Conservation (phyloP, 306 rosid species). For the Quercus bicolor region DNA sequence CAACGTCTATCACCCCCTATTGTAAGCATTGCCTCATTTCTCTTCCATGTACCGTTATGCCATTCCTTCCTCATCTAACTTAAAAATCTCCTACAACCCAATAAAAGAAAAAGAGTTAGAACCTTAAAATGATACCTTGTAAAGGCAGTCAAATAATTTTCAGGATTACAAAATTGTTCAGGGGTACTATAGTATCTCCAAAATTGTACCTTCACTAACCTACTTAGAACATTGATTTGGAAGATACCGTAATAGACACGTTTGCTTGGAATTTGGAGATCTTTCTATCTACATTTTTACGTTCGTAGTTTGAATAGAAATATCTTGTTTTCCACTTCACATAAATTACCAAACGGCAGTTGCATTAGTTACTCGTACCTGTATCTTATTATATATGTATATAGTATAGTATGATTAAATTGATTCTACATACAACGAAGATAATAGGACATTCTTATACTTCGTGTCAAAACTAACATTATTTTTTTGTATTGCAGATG, state of each 20-base stretch:
- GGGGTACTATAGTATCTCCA: too few species aligned
- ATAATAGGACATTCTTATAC: neutral
- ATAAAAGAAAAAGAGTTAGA: too few species aligned
- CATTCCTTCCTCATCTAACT: neutral
- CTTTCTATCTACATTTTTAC: neutral
- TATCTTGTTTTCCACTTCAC: neutral
- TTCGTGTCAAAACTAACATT: too few species aligned
- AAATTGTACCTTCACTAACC: neutral
- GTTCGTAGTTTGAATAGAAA: neutral
- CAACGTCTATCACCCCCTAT: slow-evolving; percentile 21
- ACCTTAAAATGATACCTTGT: neutral
- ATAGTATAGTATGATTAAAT: neutral
- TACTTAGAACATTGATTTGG: neutral
- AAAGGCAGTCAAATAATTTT: too few species aligned
- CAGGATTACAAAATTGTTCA: too few species aligned
- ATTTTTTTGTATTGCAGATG: too few species aligned
- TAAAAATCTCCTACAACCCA: too few species aligned
- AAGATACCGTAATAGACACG: too few species aligned
- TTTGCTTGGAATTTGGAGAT: too few species aligned
- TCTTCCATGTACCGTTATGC: slow-evolving; percentile 10
- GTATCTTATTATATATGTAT: too few species aligned
- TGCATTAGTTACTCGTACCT: neutral
- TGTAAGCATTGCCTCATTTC: slow-evolving; percentile 5
- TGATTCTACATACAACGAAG: neutral
- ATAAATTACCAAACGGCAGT: neutral